These are phyloP conservation scores for Endocladia muricata DNA, from an alignment of 31 red algal genomes.

Conservation along the genomic window DNA sequence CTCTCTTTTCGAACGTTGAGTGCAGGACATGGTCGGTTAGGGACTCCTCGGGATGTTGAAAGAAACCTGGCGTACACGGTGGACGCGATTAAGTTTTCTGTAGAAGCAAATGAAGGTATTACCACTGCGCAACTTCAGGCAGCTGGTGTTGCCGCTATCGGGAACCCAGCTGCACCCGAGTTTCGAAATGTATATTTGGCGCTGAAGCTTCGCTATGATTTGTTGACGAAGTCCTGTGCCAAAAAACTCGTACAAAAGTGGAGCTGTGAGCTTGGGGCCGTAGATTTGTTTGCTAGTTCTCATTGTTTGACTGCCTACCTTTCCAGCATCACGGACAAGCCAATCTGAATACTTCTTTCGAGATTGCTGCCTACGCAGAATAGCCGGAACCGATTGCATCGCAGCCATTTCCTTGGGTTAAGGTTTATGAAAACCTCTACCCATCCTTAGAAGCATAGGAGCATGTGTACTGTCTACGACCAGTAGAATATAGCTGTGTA, in stretches of 20 bases:
- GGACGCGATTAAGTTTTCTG: not conserved
- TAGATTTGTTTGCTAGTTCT: no score
- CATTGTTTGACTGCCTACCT: no score
- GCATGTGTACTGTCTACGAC: no score
- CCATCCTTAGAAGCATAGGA: no score
- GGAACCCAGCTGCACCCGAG: not conserved
- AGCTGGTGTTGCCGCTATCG: not conserved
- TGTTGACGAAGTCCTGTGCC: not conserved
- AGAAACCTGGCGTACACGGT: conserved; percentile 15
- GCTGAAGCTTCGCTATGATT: not conserved
- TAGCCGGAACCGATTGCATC: no score
- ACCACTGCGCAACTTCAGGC: not conserved
- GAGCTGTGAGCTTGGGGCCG: conserved; percentile 7
- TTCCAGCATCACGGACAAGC: no score
- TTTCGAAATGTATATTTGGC: not conserved
- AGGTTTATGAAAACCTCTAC: no score
- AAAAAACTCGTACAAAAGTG: not conserved
- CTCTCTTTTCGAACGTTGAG: conserved; percentile 37
- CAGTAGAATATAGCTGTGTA: no score
- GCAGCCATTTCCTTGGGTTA: no score
- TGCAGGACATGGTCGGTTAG: conserved; percentile 26
- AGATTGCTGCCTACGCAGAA: no score
- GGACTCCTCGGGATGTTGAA: conserved; percentile 10
- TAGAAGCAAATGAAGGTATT: not conserved
- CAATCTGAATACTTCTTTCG: no score